These are phyloP conservation scores for Mycena albidolilacea DNA, from an alignment of 768 basidiomycete species.

Conservation along the genomic window DNA sequence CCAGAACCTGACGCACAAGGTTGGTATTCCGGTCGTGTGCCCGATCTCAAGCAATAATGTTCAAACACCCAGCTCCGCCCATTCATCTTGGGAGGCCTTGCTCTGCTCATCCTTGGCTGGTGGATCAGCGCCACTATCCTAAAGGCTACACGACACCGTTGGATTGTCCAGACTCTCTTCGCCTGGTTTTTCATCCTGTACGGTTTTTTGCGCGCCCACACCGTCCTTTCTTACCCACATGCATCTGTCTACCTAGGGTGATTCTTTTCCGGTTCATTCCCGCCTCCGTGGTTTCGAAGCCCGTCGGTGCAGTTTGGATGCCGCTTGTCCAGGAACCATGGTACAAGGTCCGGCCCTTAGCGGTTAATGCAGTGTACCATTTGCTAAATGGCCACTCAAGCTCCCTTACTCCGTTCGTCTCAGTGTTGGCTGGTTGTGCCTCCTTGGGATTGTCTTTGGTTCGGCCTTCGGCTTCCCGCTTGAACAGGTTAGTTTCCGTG, in stretches of 20 bases:
- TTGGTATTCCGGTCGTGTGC: conserved; percentile 26
- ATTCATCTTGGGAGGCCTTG: conserved; percentile 66
- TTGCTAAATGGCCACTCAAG: neutral
- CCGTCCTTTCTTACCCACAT: neutral
- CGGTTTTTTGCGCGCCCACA: conserved; percentile 42
- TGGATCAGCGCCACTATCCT: conserved; percentile 86
- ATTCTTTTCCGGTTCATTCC: conserved; percentile 92
- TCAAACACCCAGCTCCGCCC: conserved; percentile 48
- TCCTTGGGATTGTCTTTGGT: conserved; percentile 85
- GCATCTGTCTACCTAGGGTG: conserved; percentile 56
- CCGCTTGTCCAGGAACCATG: conserved; percentile 78
- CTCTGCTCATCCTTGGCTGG: conserved; percentile 82
- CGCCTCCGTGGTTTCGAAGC: conserved; percentile 75
- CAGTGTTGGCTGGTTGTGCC: conserved; percentile 80
- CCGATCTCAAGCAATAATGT: neutral
- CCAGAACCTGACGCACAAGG: conserved; percentile 42
- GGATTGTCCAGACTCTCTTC: conserved; percentile 87
- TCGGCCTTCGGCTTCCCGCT: conserved; percentile 86
- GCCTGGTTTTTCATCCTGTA: conserved; percentile 88
- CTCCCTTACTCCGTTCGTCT: conserved; percentile 63
- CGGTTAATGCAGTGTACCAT: neutral
- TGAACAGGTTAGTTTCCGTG: conserved; percentile 55
- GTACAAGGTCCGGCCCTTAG: conserved; percentile 52
- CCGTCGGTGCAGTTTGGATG: conserved; percentile 81
- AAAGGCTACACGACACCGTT: conserved; percentile 79